Conservation (phyloP, 2,329 filamentous ascomycete species). For the Coniochaeta pulveracea region DNA sequence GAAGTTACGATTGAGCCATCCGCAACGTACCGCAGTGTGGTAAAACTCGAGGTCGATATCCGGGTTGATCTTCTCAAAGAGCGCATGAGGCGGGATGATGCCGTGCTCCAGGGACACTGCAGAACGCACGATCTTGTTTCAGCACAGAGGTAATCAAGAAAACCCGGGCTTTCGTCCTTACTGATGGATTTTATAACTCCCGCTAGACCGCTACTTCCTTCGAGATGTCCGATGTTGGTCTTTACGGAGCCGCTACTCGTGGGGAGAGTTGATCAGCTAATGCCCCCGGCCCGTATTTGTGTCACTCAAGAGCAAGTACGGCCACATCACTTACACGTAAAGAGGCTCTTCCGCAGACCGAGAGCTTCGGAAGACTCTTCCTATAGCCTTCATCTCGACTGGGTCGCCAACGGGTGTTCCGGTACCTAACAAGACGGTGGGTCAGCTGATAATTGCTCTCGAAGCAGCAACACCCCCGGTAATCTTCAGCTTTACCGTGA, state of each 20-base stretch:
- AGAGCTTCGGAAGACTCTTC: slow-evolving; percentile 5
- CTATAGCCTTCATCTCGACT: slow-evolving; percentile 8
- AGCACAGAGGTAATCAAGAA: neutral
- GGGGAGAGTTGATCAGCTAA: neutral
- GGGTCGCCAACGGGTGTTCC: slow-evolving; percentile 8
- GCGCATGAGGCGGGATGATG: slow-evolving; percentile 8
- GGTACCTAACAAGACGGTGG: slow-evolving; percentile 4
- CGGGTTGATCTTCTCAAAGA: slow-evolving; percentile 10
- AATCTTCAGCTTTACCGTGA: slow-evolving; percentile 7
- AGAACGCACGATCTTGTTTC: neutral
- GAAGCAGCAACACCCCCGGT: neutral
- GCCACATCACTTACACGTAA: slow-evolving; percentile 7
- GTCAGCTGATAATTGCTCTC: neutral
- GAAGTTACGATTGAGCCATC: neutral
- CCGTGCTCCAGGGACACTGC: slow-evolving; percentile 9
- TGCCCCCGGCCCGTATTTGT: no score
- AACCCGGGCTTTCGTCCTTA: neutral
- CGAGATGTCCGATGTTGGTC: slow-evolving; percentile 13
- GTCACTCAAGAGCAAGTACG: neutral
- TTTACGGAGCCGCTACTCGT: slow-evolving; percentile 11
- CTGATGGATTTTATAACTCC: slow-evolving; percentile 11
- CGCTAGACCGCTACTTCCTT: slow-evolving; percentile 10
- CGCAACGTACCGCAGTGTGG: neutral
- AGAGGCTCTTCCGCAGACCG: slow-evolving; percentile 7
- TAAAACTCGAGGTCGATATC: slow-evolving; percentile 5